Evolutionary conservation across 106 monocot species (phyloP), one percentile per base, ranked within the genome.

Genomic region (Vanilla planifolia): DNA sequence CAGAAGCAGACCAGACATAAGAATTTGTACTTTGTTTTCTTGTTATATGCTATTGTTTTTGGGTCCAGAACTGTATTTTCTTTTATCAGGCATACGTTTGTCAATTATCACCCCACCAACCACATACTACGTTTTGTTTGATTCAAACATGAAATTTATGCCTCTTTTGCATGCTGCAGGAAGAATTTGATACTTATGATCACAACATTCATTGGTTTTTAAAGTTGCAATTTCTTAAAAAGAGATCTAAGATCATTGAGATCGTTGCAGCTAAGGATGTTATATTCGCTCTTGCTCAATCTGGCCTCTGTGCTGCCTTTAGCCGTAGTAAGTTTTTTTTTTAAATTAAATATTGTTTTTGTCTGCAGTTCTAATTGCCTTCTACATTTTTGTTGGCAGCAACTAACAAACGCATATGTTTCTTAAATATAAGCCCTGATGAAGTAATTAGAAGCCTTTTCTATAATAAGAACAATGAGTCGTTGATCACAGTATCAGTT

Each of bases 391-490:
- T 61, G 39, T 51, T 70, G 33, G 62, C 89, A 94, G 93, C 79
- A 20, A 85, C 82, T 53, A 94, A 94, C 46, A 79, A 66, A 61
- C 73, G 93, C 2, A 82, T 94, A 70, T 85, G 89, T 70, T 93
- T 88, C 67, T 61, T 88, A 73, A 88, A 84, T 67, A 74, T 88
- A 63, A 83, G 82, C 60, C 82, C 85, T 1, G 91, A 91, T 79
- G 91, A 91, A 79, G 92, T 92, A 50, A 92, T 92, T 56, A 77
- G 86, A 67, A 92, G 86, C 70, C 83, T 92, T 34, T 92, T 86
- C 55, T 92, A 83, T 63, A 86, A 92, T 57, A 86, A 92, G 75
- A 92, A 92, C 72, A 92, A 92, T 58, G 86, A 92, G 48, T 92
- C 86, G 10, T 70, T 92, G 48, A 92, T 91, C 73, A 91, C 91